Conservation (phyloP, 2,329 filamentous ascomycete species). For the Xylaria sp. region DNA sequence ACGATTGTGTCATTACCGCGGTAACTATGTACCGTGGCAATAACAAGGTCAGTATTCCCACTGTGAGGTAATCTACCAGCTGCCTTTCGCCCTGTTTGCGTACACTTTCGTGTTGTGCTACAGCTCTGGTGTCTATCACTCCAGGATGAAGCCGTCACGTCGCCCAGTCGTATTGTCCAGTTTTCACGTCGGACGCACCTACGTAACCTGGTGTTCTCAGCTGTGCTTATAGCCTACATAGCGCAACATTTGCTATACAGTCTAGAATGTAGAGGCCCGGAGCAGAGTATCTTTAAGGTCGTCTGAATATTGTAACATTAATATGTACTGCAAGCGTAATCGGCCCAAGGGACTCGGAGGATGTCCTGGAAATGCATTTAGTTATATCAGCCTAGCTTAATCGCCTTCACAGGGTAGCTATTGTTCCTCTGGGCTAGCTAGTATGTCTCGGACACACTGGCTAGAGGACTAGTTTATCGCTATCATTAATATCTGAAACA, state of each 20-base stretch:
- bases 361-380: not conserved
- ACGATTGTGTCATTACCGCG: constrained; percentile 11
- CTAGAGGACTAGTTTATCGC: constrained; percentile 23
- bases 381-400: constrained; percentile 5
- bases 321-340: not conserved
- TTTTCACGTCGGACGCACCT: not conserved
- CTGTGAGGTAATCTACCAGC: not conserved
- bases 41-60: constrained; percentile 3
- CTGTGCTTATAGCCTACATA: not conserved
- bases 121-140: constrained; percentile 1
- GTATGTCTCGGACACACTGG: constrained; percentile 44
- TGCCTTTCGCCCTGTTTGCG: constrained; percentile 9
- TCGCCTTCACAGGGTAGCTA: constrained; percentile 4
- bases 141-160: constrained; percentile 1
- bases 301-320: not conserved
- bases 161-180: constrained; percentile 1
- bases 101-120: constrained; percentile 24
- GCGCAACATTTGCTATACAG: constrained; percentile 1
- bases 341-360: not conserved
- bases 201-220: constrained; percentile 1
- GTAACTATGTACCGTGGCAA: constrained; percentile 4
- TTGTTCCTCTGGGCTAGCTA: constrained; percentile 30
- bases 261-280: not conserved
- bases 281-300: not conserved
- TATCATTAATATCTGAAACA: constrained; percentile 36